Base-by-base conservation (phyloP, 805 yeast genomes). In the Torulaspora delbrueckii region DNA sequence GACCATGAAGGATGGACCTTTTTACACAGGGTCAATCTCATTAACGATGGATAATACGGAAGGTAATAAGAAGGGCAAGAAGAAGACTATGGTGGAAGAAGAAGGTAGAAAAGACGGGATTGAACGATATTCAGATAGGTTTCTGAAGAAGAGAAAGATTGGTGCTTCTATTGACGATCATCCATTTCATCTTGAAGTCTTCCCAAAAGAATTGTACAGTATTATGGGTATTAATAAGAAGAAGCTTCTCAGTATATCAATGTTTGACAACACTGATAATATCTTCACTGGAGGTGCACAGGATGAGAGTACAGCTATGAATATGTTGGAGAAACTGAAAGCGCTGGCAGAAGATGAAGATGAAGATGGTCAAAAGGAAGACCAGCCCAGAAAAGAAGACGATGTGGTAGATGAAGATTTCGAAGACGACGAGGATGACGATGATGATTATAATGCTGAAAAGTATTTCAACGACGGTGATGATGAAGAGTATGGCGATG, bases 81-180 rank as follows among this genome's bases (percentile, higher is more conserved):
- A 43, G 14, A 60, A 60, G 33, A 44, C 50, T n/a, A 56, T 60
- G 24, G 56, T 65, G 30, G 62, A 69, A 27, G 74, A 59, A 34
- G 70, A 71, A 45, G 74, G 73, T 14, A 54, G 72, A 2, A 72
- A 73, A 44, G 96, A 86, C 60, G 89, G 91, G 1, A 76, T 90
- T 35, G 78, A 82, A 59, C 74, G 97, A 56, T 87, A 87, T 60
- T 80, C 95, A 2, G 97, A 90, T 64, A 74, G 73, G 61, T 90
- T 86, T 65, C 70, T 82, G 52, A 83, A 83, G 61, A 80, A 79
- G 55, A 76, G 86, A 45, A 79, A 77, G 57, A 76, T 82, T 12
- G 87, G 88, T 1, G 75, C 82, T 42, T 81, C 90, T 2, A 76
- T 84, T 7, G 84, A 81, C 50, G 89, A 84, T 43, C 89, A 85